Evolutionary conservation across 148 eudicot species (phyloP).

Genomic region (Rhododendron williamsianum): DNA sequence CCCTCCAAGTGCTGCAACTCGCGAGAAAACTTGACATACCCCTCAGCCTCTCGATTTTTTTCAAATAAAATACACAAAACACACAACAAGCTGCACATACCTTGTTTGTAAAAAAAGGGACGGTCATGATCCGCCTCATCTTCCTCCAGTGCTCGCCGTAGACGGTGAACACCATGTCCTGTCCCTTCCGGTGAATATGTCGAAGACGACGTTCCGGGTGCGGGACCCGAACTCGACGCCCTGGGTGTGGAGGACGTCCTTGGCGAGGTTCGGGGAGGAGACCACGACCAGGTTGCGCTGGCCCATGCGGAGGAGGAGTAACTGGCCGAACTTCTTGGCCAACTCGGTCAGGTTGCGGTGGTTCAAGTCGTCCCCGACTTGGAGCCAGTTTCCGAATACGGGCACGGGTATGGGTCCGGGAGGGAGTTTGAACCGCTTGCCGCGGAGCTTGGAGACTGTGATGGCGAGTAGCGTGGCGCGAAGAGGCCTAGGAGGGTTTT

Average conservation of each 20-base stretch:
- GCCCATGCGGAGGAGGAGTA: conserved; percentile 61
- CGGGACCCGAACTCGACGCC: conserved; percentile 81
- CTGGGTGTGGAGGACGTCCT: conserved; percentile 73
- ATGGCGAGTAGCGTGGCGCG: conserved; percentile 37
- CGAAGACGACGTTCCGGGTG: conserved; percentile 70
- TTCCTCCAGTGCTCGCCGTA: conserved; percentile 90
- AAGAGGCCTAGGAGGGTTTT: conserved; percentile 50
- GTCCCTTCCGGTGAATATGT: conserved; percentile 75
- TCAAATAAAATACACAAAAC: too few relatives aligned
- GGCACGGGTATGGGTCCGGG: conserved; percentile 74
- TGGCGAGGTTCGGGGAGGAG: conserved; percentile 63
- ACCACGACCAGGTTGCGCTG: conserved; percentile 61
- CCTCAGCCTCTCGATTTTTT: too few relatives aligned
- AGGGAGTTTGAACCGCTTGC: conserved; percentile 52
- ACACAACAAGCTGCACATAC: not conserved
- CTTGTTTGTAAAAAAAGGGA: conserved; percentile 76
- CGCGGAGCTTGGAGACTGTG: conserved; percentile 39
- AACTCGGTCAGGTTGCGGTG: conserved; percentile 50
- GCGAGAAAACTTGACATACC: too few relatives aligned
- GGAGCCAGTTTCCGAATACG: conserved; percentile 77
- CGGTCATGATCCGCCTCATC: conserved; percentile 82
- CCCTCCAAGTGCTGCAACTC: too few relatives aligned
- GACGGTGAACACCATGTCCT: conserved; percentile 78
- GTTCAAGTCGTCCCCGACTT: conserved; percentile 73
- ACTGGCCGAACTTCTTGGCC: conserved; percentile 56